Evolutionary conservation across 2,329 filamentous ascomycete genomes (phyloP).

Genomic region (Cladosporium phlei): DNA sequence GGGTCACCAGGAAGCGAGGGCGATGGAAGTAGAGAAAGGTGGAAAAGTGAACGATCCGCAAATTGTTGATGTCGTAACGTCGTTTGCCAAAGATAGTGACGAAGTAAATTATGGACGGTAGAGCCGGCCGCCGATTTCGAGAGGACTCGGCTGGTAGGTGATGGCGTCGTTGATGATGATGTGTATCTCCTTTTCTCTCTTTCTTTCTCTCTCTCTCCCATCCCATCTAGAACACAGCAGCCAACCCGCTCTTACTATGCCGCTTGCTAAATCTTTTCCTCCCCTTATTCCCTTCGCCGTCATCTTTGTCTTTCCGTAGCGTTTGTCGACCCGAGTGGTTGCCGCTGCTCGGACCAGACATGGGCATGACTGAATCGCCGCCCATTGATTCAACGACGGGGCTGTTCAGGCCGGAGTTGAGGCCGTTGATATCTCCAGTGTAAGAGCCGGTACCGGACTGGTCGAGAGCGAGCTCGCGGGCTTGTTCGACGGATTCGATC

Average conservation of each 20-base stretch:
- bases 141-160: no score
- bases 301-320: constrained; percentile 41
- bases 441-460: constrained; percentile 65
- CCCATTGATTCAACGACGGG: constrained; percentile 70
- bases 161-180: no score
- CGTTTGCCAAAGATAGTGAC: no score
- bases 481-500: constrained; percentile 82
- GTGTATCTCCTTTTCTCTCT: not conserved
- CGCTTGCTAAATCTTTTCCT: constrained; percentile 77
- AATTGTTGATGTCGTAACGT: no score
- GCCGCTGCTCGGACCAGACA: constrained; percentile 22
- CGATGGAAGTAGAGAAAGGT: no score
- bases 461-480: constrained; percentile 75
- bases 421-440: constrained; percentile 48
- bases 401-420: constrained; percentile 61
- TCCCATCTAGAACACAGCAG: constrained; percentile 66
- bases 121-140: no score
- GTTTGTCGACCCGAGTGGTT: constrained; percentile 27
- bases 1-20: no score
- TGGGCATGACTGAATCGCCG: constrained; percentile 40
- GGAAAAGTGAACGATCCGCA: no score
- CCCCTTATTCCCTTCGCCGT: constrained; percentile 45
- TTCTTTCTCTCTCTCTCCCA: not conserved
- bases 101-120: no score
- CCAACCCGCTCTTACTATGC: constrained; percentile 90